Conservation (phyloP, 2,329 filamentous ascomycete genomes). For the Aspergillus latus region DNA sequence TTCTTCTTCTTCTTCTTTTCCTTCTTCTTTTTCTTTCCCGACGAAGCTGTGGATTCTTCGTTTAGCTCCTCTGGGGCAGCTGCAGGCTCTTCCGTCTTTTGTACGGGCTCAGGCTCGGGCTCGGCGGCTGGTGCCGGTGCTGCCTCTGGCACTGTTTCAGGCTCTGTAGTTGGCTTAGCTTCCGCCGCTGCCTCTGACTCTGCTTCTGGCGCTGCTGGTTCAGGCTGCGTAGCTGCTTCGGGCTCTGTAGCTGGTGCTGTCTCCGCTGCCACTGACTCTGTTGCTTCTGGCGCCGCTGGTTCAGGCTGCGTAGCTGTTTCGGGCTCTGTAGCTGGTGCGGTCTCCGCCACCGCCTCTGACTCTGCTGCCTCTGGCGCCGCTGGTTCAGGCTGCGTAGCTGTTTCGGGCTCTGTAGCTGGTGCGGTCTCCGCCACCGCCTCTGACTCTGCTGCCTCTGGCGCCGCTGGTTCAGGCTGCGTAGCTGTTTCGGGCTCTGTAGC, state of each 20-base stretch:
- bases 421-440: not conserved
- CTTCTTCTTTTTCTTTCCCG: not conserved
- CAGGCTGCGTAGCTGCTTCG: not conserved
- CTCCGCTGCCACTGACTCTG: not conserved
- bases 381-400: not conserved
- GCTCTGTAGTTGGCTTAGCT: not conserved
- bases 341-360: not conserved
- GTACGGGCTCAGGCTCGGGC: not conserved
- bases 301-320: not conserved
- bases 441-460: not conserved
- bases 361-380: not conserved
- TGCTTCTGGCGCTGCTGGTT: conserved; percentile 6
- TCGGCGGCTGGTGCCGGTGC: not conserved
- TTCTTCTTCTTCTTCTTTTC: not conserved
- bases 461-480: too few relatives aligned
- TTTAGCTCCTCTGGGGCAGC: not conserved
- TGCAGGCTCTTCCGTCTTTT: not conserved
- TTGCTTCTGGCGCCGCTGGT: not conserved
- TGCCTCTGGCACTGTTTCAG: not conserved
- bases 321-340: not conserved
- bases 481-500: not conserved
- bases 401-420: not conserved
- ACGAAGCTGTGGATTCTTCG: not conserved
- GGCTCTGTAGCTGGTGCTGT: not conserved
- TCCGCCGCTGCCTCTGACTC: not conserved